Base-by-base conservation (phyloP, 306 rosid species). In the Abrus pulchellus region DNA sequence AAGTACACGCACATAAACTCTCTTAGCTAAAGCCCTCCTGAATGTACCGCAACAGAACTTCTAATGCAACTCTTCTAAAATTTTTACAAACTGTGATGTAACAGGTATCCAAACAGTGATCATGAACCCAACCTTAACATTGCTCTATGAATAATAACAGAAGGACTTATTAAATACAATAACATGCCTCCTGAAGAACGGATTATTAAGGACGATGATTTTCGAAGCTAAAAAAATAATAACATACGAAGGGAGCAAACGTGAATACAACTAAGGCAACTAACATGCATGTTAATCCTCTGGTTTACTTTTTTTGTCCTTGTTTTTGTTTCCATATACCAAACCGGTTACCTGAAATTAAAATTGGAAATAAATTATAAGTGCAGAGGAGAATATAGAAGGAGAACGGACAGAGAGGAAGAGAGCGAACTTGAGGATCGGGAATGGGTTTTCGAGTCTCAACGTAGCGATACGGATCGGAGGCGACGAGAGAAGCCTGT, bases 361-460 rank as follows among this genome's bases (percentile, higher is more conserved):
- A 77, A 67, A 76, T 49, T 11, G 1, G 57, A 14, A 74, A 59
- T 0, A 1, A 54, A 38, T 4, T 5, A 3, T 29, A 67, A 68
- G 38, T 0, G 7, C 7, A 6, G 33, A 52, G 14, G 11, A n/a
- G 32, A 61, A 57, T 7, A 68, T 56, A 4, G 27, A 8, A 60
- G 36, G 1, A 5, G 29, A 13, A 9, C 4, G 6, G 2, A 38
- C 55, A 65, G 59, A 5, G 9, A 12, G 53, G 53, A 14, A 33
- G 10, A 48, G 5, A 33, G 29, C 64, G 12, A 6, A 91, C 97
- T 88, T 94, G 99, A 52, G 99, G 95, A 68, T 94, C 94, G 20
- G 98, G 92, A 80, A 94, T 50, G 7, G 98, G 98, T 85, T 86
- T 94, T 8, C 94, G 90, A 80, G 88, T 90, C 88, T 94, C 94